Base-by-base conservation (phyloP, 169 alveolate genomes). In the Theileria parva region DNA sequence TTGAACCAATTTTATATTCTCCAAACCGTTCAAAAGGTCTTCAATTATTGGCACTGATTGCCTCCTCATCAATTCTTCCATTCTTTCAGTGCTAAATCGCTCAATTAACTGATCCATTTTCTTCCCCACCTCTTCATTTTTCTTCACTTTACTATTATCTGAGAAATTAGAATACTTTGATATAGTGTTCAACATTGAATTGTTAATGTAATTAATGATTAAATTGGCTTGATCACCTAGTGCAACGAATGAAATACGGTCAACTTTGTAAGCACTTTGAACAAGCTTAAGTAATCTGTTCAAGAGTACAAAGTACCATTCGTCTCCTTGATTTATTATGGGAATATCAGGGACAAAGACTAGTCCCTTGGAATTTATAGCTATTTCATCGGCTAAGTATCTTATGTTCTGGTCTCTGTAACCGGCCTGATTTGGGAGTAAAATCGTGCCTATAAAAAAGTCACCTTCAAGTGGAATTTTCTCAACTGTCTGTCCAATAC, bases 281-380 rank as follows among this genome's bases (percentile, higher is more conserved):
- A 83, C 63, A 67, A 76, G 53, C 81, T 83, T 83, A 32, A 83
- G 67, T 27, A 83, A 48, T 37, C 89, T 19, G 32, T 83, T 77
- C 28, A 83, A 5, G 61, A 76, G 48, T 27, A 68, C 15, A 63
- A 71, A 83, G 69, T 64, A 23, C 19, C 61, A 65, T 48, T 68
- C 81, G 64, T 81, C 51, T 9, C 19, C 68, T 17, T 55, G 21
- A 6, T 55, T 21, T 17, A 55, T 55, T 17, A 55, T 15, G 27
- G 86, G 61, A 17, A 83, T 69, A 25, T 77, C 81, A 0, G 89
- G 89, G 0, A 83, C 86, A 50, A 83, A 83, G 2, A 83, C 77
- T 23, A 77, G 37, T 17, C 79, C 69, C 0, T 63, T 71, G 25
- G 86, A 55, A 13, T 67, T 66, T 2, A 75, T 73, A 0, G 80